Evolutionary conservation across 768 basidiomycete species (phyloP), one percentile per base, ranked within the genome.

Genomic region (Russula griseocarnosa): DNA sequence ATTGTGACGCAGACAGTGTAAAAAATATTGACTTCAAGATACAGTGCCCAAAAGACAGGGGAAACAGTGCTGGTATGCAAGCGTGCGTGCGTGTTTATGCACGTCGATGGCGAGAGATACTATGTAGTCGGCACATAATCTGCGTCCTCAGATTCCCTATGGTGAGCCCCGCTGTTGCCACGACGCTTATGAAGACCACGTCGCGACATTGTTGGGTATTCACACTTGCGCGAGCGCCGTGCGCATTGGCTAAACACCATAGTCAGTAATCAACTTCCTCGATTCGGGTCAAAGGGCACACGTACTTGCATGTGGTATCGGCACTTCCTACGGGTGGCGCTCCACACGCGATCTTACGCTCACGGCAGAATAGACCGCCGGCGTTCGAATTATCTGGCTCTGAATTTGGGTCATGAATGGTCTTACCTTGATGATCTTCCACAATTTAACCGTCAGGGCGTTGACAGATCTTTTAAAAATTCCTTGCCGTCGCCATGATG

Each of bases 301-400:
- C 68, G 34, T 50, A 69, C 68, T 69, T 69, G 68, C 68, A 69
- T 9, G 66, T 57, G 20, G 66, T 54, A 53, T 69, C 62, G 11
- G 66, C 58, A 56, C 62, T 64, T 50, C 66, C 68, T 6, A 54
- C 56, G 1, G 61, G 60, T 14, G 68, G 68, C 59, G 66, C 62
- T 20, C 66, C 75, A 63, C 78, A 79, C 1, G 76, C 76, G 51
- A 79, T 78, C 72, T 79, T 79, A 30, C 78, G 74, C 61, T 77
- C 76, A 22, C 77, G 69, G 62, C 78, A 79, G 61, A 79, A 79
- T 16, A 75, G 69, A 61, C 78, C n/a, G n/a, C n/a, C n/a, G n/a
- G n/a, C n/a, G n/a, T n/a, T n/a, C n/a, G n/a, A n/a, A n/a, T n/a
- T n/a, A n/a, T n/a, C n/a, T n/a, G n/a, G n/a, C n/a, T n/a, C n/a